Base-by-base conservation (phyloP, 1,139 yeast genomes). In the Candida pseudocylindracea region DNA sequence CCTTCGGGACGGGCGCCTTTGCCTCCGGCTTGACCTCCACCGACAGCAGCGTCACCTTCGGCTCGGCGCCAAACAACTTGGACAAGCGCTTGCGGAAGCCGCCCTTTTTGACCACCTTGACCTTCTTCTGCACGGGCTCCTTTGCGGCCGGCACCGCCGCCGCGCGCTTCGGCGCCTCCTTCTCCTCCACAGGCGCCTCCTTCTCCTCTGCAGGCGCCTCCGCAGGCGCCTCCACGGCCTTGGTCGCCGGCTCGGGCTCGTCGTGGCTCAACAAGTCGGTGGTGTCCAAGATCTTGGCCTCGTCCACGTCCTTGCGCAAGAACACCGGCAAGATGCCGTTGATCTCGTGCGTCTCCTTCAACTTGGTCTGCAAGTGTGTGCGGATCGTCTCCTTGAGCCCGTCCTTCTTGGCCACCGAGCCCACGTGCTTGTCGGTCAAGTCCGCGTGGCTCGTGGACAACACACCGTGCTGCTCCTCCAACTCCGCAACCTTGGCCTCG, bases 261-360 rank as follows among this genome's bases (percentile, higher is more conserved):
- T 8, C 12, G 8, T n/a, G 7, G 4, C 10, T 27, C 12, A 32
- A 32, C 26, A 32, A 15, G 12, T 10, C 11, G 12, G 12, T 12
- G 10, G 29, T 26, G 27, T 61, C 67, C 32, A 50, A 50, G 31
- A 59, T 45, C 39, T 52, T 54, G 35, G 45, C 45, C 39, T 61
- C 68, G 37, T 57, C 46, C 20, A 67, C 46, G 5, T 60, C 62
- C 32, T 46, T 45, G 38, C 53, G 55, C 43, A 67, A 53, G 46
- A 67, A 73, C 33, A 61, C 68, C 10, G 74, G 74, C 39, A 65
- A 57, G 39, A 58, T 65, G 15, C 42, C 45, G 41, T 66, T 65
- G 40, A 67, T 60, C 36, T 47, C 52, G 39, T 56, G 59, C 40
- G 59, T 66, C 30, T 54, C 60, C 39, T 53, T 53, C 26, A 60